Conservation (phyloP, 2,329 filamentous ascomycete genomes). For the Monosporascus ibericus region DNA sequence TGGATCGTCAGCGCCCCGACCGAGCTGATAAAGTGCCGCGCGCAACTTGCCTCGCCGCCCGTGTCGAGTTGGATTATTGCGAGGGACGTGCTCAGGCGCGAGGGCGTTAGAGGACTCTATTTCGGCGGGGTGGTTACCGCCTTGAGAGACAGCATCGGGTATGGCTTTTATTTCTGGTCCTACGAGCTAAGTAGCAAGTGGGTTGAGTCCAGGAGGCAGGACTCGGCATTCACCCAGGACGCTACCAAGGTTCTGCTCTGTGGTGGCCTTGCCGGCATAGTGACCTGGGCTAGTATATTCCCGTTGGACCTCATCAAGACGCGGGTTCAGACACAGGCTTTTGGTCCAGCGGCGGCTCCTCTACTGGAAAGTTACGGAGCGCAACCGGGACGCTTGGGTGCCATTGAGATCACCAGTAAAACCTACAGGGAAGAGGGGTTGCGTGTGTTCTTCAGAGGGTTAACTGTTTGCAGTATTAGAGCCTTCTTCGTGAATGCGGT, state of each 20-base stretch:
- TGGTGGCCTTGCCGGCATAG: slow-evolving; percentile 79
- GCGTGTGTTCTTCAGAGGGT: slow-evolving; percentile 62
- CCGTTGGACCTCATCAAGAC: slow-evolving; percentile 92
- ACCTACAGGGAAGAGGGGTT: slow-evolving; percentile 60
- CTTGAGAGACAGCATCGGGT: slow-evolving; percentile 81
- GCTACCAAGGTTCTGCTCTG: slow-evolving; percentile 68
- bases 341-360: slow-evolving; percentile 16
- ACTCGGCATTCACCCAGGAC: slow-evolving; percentile 29
- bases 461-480: slow-evolving; percentile 75
- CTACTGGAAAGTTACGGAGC: slow-evolving; percentile 26
- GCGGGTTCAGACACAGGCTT: slow-evolving; percentile 70
- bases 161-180: slow-evolving; percentile 95
- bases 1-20: slow-evolving; percentile 85
- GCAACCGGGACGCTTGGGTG: slow-evolving; percentile 34
- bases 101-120: slow-evolving; percentile 68
- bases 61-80: slow-evolving; percentile 59
- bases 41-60: slow-evolving; percentile 54
- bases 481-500: slow-evolving; percentile 92
- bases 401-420: slow-evolving; percentile 57
- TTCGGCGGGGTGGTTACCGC: slow-evolving; percentile 76
- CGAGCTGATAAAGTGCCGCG: slow-evolving; percentile 84
- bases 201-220: slow-evolving; percentile 31
- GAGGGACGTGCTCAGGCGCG: slow-evolving; percentile 48
- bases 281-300: slow-evolving; percentile 87
- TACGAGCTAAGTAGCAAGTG: slow-evolving; percentile 70